Evolutionary conservation across 345 rosid genomes (phyloP).

Genomic region (Rhizophora apiculata): DNA sequence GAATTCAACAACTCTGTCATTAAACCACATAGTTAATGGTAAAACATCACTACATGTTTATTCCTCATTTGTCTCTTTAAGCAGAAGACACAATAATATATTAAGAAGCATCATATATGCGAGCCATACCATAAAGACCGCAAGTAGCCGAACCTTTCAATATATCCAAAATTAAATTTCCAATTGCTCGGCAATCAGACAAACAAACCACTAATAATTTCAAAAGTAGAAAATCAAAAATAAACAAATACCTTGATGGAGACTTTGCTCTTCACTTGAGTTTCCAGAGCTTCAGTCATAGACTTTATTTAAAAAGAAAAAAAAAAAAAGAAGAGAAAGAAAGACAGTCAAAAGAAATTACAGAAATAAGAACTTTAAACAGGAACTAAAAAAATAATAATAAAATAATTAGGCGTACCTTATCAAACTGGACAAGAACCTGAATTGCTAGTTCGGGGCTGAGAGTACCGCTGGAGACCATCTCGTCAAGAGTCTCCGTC

Average conservation of each 20-base stretch:
- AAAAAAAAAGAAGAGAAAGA: constrained; percentile 8
- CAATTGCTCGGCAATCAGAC: too few species aligned
- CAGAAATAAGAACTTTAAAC: neutral
- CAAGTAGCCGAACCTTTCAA: too few species aligned
- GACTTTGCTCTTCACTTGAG: constrained; percentile 92
- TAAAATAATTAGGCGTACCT: constrained; percentile 38
- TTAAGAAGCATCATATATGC: too few species aligned
- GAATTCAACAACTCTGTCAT: too few species aligned
- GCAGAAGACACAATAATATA: too few species aligned
- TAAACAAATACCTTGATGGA: constrained; percentile 53
- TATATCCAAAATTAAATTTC: too few species aligned
- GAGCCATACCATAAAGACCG: too few species aligned
- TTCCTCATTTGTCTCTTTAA: too few species aligned
- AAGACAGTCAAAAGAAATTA: neutral
- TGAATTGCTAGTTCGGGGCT: constrained; percentile 93
- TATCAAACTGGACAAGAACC: constrained; percentile 94
- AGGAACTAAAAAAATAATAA: neutral
- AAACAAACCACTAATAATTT: too few species aligned
- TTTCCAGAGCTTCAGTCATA: constrained; percentile 93
- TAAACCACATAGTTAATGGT: too few species aligned
- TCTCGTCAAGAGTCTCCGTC: constrained; percentile 93
- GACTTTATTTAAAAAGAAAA: constrained; percentile 37
- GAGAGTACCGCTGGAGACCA: constrained; percentile 87
- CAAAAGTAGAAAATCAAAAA: neutral
- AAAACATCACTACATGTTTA: too few species aligned